Base-by-base conservation (phyloP, 345 rosid genomes). In the Eucalyptus curtisii region DNA sequence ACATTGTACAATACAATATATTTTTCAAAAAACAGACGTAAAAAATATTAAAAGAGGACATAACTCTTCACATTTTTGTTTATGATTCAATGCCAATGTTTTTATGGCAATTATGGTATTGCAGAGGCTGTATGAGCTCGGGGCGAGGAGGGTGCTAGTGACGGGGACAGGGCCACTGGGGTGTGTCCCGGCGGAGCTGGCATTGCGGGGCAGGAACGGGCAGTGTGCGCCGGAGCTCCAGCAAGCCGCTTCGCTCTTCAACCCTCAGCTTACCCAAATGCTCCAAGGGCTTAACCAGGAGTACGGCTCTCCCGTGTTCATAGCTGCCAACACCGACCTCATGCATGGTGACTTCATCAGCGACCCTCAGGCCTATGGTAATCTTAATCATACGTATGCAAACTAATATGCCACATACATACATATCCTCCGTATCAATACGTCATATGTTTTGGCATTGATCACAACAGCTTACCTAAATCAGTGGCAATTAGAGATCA, bases 91-190 rank as follows among this genome's bases (percentile, higher is more conserved):
- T 37, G 57, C 55, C 47, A 25, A 48, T 86, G 48, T 88, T 40
- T 86, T 37, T 12, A 17, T 86, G 61, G 76, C 22, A 49, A n/a
- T 79, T 31, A n/a, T 68, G 19, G 45, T 47, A 13, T 27, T 90
- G 90, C 92, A 97, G 98, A 96, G 90, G 88, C 86, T 95, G n/a
- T 92, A 97, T 44, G 93, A 95, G 88, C 57, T 97, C 90, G 99
- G 99, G 44, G 99, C 97, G 33, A 92, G 96, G 24, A 91, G 99
- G 86, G 96, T 97, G 53, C 86, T 97, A 90, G 99, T 97, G 88
- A 96, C 99, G 1, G 99, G 99, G 5, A 97, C 98, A 0, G 99
- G 99, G 87, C 99, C 99, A 25, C 19, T 97, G 80, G 99, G 99
- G 3, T 97, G 99, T 86, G 98, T 93, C n/a, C 99, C 99, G 3